Base-by-base conservation (phyloP, 345 rosid species). In the Brassica rapa region DNA sequence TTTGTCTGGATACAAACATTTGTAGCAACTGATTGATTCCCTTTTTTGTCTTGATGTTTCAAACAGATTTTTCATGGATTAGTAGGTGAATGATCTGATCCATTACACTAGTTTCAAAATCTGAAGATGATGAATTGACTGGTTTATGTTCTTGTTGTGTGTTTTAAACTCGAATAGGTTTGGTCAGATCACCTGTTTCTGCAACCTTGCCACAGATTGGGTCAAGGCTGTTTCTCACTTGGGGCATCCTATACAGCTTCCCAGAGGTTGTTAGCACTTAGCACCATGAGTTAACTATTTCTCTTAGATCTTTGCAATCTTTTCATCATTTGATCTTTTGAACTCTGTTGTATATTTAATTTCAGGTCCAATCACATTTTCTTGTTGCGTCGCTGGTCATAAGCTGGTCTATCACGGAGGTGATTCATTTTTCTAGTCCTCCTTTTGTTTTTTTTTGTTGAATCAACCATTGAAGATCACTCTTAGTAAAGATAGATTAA, bases 391-490 rank as follows among this genome's bases (percentile, higher is more conserved):
- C 97, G 21, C 82, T 95, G 85, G 98, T 91, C 65, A 88, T 93
- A 77, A 91, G 99, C 83, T 93, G 99, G 99, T 88, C 99, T 27
- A 79, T 95, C 66, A 90, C 99, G 0, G 98, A 95, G 98, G 97
- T 85, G 30, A 71, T 25, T 55, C 35, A 49, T 14, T 30, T 25
- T 64, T 74, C 15, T 80, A 49, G 12, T 75, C 71, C 32, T 53
- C 4, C 19, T 68, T 63, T 65, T 68, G 11, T 11, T 6, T 68
- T 65, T 39, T 53, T 16, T 51, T 72, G 41, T 37, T 37, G 41
- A 37, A 37, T 65, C 6, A 9, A 27, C 19, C 69, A 49, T 70
- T 46, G 10, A 21, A 24, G 14, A 10, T 49, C 14, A n/a, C 43
- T 55, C 68, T 57, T 41, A 24, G 60, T 39, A 19, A 19, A 12